Base-by-base conservation (phyloP, 2,329 filamentous ascomycete species). In the Aureobasidium sp. region DNA sequence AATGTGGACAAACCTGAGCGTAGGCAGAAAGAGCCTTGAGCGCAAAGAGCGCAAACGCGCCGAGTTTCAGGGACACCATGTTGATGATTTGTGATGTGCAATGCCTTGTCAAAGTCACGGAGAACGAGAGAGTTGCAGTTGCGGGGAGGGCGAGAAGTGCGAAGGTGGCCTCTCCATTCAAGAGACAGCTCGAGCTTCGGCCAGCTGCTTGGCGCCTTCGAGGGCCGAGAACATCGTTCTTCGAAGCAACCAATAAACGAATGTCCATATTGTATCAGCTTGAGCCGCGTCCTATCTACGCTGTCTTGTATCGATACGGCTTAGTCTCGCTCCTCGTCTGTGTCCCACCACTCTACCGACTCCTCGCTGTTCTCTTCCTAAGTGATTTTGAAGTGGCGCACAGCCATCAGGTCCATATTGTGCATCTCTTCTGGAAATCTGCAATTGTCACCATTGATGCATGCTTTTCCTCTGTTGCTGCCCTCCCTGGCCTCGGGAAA, bases 31-130 rank as follows among this genome's bases (percentile, higher is more conserved):
- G 74, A 61, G 84, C 78, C 68, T 82, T 80, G 63, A 88, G 74
- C 57, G 86, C 85, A 70, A 89, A 74, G 58, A 90, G 72, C 62
- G 84, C 83, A 63, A 91, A 74, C 56, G 85, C 77, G 62, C 86
- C 81, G 64, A 86, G 78, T 73, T 83, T 84, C 71, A 88, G 78
- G 66, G 79, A 81, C 73, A 84, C 81, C 88, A 93, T 93, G 67
- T 22, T 47, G 45, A 39, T 2, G n/a, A 30, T 35, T 16, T 49
- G 24, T 39, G 34, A 17, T 39, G 30, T 49, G 37, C 44, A 48
- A 37, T 48, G 30, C 37, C 30, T 48, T 48, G 14, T 16, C 17
- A 25, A 45, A 32, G 30, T 35, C 30, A 35, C 44, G 7, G 24
- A 39, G 30, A 22, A 39, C 22, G 24, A 49, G 21, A 34, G 34